Percentiles rank a stretch among this genome's conserved stretches.
Evolutionary conservation across 176 grass and related monocot species (phyloP).

Genomic region (Leersia perrieri): DNA sequence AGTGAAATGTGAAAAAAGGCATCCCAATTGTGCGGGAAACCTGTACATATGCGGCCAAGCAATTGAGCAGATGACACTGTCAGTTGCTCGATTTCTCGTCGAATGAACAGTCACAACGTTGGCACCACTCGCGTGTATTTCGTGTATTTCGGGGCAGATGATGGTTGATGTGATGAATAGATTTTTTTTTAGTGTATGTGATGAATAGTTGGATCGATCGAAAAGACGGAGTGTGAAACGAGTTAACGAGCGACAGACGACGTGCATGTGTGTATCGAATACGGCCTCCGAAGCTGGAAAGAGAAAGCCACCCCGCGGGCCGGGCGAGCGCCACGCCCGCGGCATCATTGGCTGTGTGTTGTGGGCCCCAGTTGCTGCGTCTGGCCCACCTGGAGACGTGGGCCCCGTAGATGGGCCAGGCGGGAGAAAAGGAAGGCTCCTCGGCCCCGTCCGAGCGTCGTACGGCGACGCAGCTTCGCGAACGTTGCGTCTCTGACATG

Average conservation of each 20-base stretch:
- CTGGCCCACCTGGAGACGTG: neutral
- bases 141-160: neutral
- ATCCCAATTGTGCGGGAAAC: neutral
- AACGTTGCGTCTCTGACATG: neutral
- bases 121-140: neutral
- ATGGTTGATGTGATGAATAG: no score
- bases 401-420: neutral
- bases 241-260: neutral
- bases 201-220: neutral
- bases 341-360: neutral
- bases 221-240: no score
- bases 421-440: neutral
- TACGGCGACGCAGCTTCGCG: neutral
- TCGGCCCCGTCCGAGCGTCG: neutral
- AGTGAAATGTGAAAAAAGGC: neutral
- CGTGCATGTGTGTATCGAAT: neutral
- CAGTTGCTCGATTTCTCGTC: neutral
- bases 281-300: slow-evolving; percentile 10
- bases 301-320: neutral
- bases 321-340: neutral
- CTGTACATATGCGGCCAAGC: neutral
- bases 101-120: neutral
- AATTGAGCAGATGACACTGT: neutral
- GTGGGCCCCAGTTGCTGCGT: neutral
- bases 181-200: no score